Conservation (phyloP, 805 yeast species). For the Kodamaea kakaduensis region DNA sequence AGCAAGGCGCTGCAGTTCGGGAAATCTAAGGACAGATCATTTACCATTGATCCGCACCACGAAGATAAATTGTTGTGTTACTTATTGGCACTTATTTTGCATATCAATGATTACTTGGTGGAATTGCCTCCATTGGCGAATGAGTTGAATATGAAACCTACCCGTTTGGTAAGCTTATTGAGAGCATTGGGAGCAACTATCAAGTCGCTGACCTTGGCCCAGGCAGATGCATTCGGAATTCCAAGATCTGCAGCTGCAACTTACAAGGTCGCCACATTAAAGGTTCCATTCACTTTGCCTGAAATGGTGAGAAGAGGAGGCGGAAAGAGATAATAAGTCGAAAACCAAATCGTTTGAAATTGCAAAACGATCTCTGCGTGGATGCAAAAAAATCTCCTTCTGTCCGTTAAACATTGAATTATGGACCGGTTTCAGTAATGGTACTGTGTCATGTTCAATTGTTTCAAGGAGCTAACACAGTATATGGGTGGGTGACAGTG, state of each 20-base stretch:
- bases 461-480: no score
- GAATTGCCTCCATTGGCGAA: slow-evolving; percentile 80
- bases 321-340: slow-evolving; percentile 8
- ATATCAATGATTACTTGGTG: slow-evolving; percentile 68
- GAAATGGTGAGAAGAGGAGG: slow-evolving; percentile 65
- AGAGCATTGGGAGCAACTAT: slow-evolving; percentile 79
- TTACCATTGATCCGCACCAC: slow-evolving; percentile 76
- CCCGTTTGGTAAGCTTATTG: slow-evolving; percentile 62
- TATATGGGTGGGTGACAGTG: no score
- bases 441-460: no score
- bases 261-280: slow-evolving; percentile 76
- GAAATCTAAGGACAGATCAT: slow-evolving; percentile 71
- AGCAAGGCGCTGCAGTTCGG: slow-evolving; percentile 62
- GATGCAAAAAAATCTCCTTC: no score
- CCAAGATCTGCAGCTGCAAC: slow-evolving; percentile 56
- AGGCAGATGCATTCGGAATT: slow-evolving; percentile 69
- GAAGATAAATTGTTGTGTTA: slow-evolving; percentile 85
- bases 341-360: no score
- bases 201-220: slow-evolving; percentile 66
- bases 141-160: slow-evolving; percentile 78
- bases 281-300: slow-evolving; percentile 87
- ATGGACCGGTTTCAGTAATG: no score
- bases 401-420: no score
- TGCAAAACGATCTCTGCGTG: no score
- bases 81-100: slow-evolving; percentile 67